Evolutionary conservation across 2,329 filamentous ascomycete genomes (phyloP), one percentile per base, ranked within the genome.

Genomic region (Ophiocordyceps camponoti-floridani): DNA sequence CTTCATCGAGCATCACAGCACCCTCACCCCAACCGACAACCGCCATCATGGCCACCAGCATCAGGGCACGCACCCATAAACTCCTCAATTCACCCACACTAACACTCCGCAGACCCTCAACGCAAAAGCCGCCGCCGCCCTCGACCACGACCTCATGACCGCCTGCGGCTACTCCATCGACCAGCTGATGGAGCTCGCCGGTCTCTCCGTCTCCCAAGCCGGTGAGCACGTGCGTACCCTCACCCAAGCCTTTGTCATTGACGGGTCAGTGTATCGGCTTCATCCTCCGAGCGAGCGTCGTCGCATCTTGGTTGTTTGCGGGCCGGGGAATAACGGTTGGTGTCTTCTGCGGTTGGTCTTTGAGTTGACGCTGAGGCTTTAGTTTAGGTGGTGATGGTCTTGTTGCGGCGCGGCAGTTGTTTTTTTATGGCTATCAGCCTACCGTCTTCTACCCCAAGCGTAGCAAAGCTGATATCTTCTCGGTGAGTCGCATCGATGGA

Each of bases 111-210:
- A 93, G 86, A 94, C 87, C 26, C 73, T 98, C 26, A 82, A 81
- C 10, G 81, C 89, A 40, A 87, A 91, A 63, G 84, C 86, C 50
- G 91, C 91, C 0, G 82, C 84, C 0, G 83, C 85, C 42, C 74
- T 98, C 16, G 91, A 98, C 59, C 80, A 84, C 61, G 89, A 98
- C 59, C 79, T 98, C 49, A 96, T 98, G 88, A 84, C 77, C 57
- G 75, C 76, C 11, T 77, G 79, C 1, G 87, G 84, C 9, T 98
- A 94, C 64, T 94, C 86, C 11, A 75, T 98, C 45, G 91, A 96
- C 58, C 91, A 98, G 63, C 69, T 98, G 43, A 96, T 98, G 91
- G 91, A 96, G 59, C 68, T 98, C 8, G 91, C 91, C 40, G 91
- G 91, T 0, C 72, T 98, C 0, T 88, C 87, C 1, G 87, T 96